Evolutionary conservation across 140 eudicot species (phyloP).

Genomic region (Senecio squalidus): DNA sequence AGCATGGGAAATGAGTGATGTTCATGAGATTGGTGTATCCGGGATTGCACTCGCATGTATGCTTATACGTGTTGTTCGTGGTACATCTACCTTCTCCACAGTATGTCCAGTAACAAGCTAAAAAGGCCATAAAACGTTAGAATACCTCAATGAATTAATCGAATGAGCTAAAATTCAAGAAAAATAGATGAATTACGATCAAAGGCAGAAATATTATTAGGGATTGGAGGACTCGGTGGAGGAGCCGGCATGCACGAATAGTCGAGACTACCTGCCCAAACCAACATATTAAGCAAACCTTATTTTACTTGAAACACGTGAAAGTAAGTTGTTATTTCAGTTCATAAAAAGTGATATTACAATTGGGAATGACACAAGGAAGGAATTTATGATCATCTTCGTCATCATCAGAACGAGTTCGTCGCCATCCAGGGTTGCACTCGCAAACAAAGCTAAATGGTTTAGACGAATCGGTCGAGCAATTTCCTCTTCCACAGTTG

Average conservation of each 20-base stretch:
- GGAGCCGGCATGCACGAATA: constrained; percentile 33
- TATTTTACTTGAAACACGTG: background rate
- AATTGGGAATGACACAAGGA: constrained; percentile 36
- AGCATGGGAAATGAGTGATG: constrained; percentile 26
- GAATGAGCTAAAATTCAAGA: background rate
- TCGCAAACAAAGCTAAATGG: constrained; percentile 20
- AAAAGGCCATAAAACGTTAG: constrained; percentile 2
- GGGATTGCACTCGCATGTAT: constrained; percentile 31
- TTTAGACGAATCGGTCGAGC: constrained; percentile 17
- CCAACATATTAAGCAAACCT: background rate
- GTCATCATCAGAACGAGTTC: constrained; percentile 6
- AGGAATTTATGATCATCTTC: constrained; percentile 23
- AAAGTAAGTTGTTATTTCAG: background rate
- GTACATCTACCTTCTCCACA: constrained; percentile 36
- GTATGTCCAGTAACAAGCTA: constrained; percentile 35
- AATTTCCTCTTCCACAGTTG: constrained; percentile 30
- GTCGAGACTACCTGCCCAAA: constrained; percentile 21
- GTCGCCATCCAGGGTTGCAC: constrained; percentile 31
- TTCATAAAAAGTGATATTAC: constrained; percentile 9
- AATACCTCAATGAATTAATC: background rate
- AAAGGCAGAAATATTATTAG: constrained; percentile 18
- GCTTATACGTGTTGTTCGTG: constrained; percentile 12
- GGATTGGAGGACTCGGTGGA: constrained; percentile 23
- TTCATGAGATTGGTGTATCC: constrained; percentile 34
- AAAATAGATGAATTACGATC: constrained; percentile 23